Conservation (phyloP, 2,329 filamentous ascomycete species). For the Aureobasidium subglaciale region DNA sequence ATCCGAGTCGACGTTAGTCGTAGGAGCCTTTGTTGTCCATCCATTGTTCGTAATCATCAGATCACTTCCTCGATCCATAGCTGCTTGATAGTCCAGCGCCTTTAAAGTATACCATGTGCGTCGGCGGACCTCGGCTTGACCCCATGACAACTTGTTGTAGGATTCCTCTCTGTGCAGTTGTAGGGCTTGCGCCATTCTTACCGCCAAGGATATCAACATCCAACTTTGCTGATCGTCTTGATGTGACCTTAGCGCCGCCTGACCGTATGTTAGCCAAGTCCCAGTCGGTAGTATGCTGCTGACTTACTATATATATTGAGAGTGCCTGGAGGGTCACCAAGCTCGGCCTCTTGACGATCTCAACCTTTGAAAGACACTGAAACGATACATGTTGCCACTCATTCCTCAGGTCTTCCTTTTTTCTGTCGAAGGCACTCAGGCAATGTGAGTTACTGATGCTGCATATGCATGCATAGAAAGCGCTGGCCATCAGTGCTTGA, state of each 20-base stretch:
- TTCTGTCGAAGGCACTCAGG: not conserved
- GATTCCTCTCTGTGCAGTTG: slow-evolving; percentile 11
- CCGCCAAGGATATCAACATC: slow-evolving; percentile 1
- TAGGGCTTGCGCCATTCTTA: slow-evolving; percentile 3
- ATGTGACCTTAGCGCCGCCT: slow-evolving; percentile 11
- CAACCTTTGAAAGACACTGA: not conserved
- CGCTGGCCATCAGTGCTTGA: not conserved
- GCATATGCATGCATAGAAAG: slow-evolving; percentile 9
- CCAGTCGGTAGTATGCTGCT: not conserved
- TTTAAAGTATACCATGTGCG: not conserved
- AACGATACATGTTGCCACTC: not conserved
- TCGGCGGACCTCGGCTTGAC: slow-evolving; percentile 4
- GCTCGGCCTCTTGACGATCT: not conserved
- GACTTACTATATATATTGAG: slow-evolving; percentile 1
- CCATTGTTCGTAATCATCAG: not conserved
- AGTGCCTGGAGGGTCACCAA: slow-evolving; percentile 2
- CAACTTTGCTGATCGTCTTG: slow-evolving; percentile 10
- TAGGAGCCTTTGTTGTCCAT: not conserved
- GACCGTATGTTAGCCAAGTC: not conserved
- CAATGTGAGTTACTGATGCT: slow-evolving; percentile 7
- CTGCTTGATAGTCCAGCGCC: slow-evolving; percentile 11
- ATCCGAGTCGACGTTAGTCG: not conserved
- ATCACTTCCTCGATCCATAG: slow-evolving; percentile 12
- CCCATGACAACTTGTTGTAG: not conserved
- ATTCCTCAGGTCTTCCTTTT: not conserved